phyloP scores from a whole-genome alignment of 2,329 filamentous ascomycete genomes.

The Trichoderma polysporum region DNA sequence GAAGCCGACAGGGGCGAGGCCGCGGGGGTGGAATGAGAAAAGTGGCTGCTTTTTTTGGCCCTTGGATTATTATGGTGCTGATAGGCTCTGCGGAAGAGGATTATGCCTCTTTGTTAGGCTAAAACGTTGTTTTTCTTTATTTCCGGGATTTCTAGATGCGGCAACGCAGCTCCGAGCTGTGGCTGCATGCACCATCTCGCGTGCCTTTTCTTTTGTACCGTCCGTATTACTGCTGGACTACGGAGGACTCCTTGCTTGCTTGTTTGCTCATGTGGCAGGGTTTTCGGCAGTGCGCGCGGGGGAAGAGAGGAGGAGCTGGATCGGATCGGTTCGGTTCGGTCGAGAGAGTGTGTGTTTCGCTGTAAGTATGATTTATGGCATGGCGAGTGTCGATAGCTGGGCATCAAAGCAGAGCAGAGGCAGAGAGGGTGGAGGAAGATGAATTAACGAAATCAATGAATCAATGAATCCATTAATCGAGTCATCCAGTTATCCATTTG shows the following conservation, averaged over 20 bases:
- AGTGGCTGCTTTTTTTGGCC: neutral
- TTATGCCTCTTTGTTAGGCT: no score
- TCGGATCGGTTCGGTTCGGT: no score
- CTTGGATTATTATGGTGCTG: neutral
- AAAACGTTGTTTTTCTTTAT: no score
- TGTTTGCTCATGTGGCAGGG: neutral
- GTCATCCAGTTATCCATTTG: neutral
- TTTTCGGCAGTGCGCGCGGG: neutral
- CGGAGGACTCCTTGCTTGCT: no score
- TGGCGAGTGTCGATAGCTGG: neutral
- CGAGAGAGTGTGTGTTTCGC: no score
- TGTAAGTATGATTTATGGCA: no score
- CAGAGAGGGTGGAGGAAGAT: no score
- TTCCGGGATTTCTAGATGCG: no score
- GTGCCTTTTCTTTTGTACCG: neutral
- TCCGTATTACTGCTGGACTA: neutral
- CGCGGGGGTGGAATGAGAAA: slow-evolving; percentile 1
- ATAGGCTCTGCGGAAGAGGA: neutral
- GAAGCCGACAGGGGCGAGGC: slow-evolving; percentile 4
- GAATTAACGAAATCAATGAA: neutral
- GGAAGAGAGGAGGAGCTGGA: neutral
- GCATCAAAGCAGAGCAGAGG: no score
- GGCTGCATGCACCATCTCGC: neutral
- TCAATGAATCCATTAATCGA: neutral
- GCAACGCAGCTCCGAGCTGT: no score